These are phyloP conservation scores for Litsea cubeba DNA, from an alignment of 164 flowering plant genomes.

Conservation along the genomic window DNA sequence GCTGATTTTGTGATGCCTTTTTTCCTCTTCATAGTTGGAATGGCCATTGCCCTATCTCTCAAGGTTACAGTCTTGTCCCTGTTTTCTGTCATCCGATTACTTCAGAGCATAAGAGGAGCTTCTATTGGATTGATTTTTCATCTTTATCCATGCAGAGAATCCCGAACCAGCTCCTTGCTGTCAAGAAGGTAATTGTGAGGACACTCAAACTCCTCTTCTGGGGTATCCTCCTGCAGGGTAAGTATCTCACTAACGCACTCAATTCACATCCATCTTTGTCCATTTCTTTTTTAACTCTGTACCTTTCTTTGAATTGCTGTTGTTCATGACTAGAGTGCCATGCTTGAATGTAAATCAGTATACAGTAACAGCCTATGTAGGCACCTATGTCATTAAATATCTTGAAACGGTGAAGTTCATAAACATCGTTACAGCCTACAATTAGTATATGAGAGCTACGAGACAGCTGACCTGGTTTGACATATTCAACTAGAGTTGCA, in stretches of 20 bases:
- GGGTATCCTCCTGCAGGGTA: constrained; percentile 84
- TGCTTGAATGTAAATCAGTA: background rate
- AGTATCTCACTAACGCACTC: constrained; percentile 1
- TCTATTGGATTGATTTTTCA: constrained; percentile 3
- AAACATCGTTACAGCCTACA: no score
- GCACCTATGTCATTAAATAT: no score
- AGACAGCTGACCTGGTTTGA: background rate
- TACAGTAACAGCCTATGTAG: no score
- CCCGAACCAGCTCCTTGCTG: constrained; percentile 29
- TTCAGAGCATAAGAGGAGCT: background rate
- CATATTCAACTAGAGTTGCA: background rate
- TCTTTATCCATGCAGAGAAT: constrained; percentile 41
- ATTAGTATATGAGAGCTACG: background rate
- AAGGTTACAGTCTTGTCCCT: constrained; percentile 41
- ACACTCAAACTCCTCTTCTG: constrained; percentile 76
- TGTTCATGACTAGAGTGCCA: background rate
- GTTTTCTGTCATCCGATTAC: background rate
- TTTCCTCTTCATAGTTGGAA: constrained; percentile 85
- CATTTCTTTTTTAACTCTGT: background rate
- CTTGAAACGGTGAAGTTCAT: no score
- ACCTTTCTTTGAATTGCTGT: background rate
- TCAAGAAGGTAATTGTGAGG: constrained; percentile 52
- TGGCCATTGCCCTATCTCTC: constrained; percentile 79
- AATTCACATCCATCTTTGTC: background rate
- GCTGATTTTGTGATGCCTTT: constrained; percentile 98